These are phyloP conservation scores for Picochlorum sp. DNA, from an alignment of 139 green algal species.

Conservation along the genomic window DNA sequence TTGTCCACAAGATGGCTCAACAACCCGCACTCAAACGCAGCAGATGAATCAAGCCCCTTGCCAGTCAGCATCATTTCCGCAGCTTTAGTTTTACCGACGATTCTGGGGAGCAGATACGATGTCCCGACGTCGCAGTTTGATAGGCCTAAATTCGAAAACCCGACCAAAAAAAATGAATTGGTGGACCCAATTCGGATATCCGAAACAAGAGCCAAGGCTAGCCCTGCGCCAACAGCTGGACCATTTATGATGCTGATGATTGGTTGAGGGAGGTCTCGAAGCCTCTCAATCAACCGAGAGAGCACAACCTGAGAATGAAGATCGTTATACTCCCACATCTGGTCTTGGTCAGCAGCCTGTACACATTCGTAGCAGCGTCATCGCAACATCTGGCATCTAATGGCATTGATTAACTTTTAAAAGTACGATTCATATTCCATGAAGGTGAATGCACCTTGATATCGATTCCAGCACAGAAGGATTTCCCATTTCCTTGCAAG, in stretches of 20 bases:
- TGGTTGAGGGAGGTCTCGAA: slow-evolving; percentile 8
- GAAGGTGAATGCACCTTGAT: slow-evolving; percentile 13
- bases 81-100: slow-evolving; percentile 10
- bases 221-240: slow-evolving; percentile 9
- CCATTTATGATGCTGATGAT: neutral
- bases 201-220: slow-evolving; percentile 14
- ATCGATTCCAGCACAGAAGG: slow-evolving; percentile 20
- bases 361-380: too few relatives aligned
- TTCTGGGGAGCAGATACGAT: slow-evolving; percentile 14
- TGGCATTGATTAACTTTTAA: too few relatives aligned
- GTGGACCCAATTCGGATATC: slow-evolving; percentile 12
- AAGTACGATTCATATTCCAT: neutral
- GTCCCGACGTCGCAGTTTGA: slow-evolving; percentile 24
- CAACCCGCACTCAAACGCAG: slow-evolving; percentile 13
- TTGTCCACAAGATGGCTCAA: slow-evolving; percentile 15
- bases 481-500: neutral
- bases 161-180: slow-evolving; percentile 5
- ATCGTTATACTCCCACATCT: slow-evolving; percentile 20
- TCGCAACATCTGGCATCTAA: too few relatives aligned
- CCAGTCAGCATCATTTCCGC: slow-evolving; percentile 25
- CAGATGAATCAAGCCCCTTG: slow-evolving; percentile 1
- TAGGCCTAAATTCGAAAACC: slow-evolving; percentile 21
- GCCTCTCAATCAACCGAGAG: slow-evolving; percentile 18
- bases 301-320: slow-evolving; percentile 23
- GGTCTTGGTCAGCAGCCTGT: neutral